Base-by-base conservation (phyloP, 345 rosid species). In the Carallia brachiata region DNA sequence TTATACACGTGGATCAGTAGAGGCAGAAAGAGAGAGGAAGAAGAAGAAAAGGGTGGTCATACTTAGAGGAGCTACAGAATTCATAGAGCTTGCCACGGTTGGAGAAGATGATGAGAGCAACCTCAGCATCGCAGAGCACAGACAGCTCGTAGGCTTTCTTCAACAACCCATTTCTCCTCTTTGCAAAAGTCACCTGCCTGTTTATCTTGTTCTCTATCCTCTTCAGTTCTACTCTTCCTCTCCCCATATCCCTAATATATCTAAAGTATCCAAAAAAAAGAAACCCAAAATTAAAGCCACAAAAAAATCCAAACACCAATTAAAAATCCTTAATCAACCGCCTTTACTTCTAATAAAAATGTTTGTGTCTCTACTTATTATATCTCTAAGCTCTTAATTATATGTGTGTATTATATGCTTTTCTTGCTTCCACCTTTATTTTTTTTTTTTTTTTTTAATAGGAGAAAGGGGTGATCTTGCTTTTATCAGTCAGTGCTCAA, bases 151-250 rank as follows among this genome's bases (percentile, higher is more conserved):
- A 91, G 71, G 98, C 97, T 85, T 94, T 94, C 91, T 94, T 94
- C 85, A 94, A 73, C 82, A 94, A 63, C 52, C 97, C 98, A 75
- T 91, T 91, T 73, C 98, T 89, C 69, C 98, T 89, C 85, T 94
- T 91, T 4, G 98, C 91, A 79, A 94, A 94, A 1, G 98, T 94
- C 63, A 94, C 98, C 82, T 94, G 98, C 81, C 98, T 89, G 91
- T 93, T 93, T 84, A 93, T 93, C 85, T 93, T 91, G 89, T 94
- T 94, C 87, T 91, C 98, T 80, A 94, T 94, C 88, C 98, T 88
- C 90, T 91, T 94, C 90, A 94, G 74, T 84, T 94, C 98, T 62
- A 94, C 98, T 86, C 95, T 89, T 57, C 97, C 97, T 59, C 98
- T 94, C 74, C 98, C 98, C 97, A 94, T 93, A 5, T 32, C 55